These are phyloP conservation scores for Scutellaria barbata DNA, from an alignment of 257 asterid genomes.

Conservation along the genomic window DNA sequence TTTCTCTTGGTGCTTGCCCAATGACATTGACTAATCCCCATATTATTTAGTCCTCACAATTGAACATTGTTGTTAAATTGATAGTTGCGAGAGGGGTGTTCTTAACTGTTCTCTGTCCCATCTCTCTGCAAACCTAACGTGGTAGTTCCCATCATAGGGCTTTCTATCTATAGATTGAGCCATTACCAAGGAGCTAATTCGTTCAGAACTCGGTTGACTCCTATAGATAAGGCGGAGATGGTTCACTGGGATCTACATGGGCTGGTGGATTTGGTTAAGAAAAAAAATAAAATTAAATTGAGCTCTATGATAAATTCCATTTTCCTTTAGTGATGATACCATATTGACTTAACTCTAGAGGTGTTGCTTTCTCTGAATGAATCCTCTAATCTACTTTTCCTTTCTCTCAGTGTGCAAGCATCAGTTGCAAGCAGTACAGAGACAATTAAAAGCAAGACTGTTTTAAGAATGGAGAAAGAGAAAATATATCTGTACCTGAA, in stretches of 20 bases:
- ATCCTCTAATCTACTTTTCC: constrained; percentile 21
- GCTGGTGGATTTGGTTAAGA: background rate
- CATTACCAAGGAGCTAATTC: too few relatives aligned
- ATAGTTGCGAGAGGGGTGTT: background rate
- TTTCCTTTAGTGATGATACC: constrained; percentile 9
- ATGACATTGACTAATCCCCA: constrained; percentile 13
- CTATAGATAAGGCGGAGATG: too few relatives aligned
- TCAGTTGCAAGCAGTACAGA: constrained; percentile 92
- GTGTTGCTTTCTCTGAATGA: constrained; percentile 23
- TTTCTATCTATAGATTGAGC: too few relatives aligned
- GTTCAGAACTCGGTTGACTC: too few relatives aligned
- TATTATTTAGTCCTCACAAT: constrained; percentile 12
- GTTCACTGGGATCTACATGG: constrained; percentile 8
- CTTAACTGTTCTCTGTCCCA: constrained; percentile 1
- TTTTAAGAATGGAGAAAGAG: constrained; percentile 85
- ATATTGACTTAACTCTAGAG: constrained; percentile 24
- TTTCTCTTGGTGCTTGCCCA: constrained; percentile 21
- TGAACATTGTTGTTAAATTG: background rate
- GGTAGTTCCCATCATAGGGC: too few relatives aligned
- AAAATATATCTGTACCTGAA: constrained; percentile 75
- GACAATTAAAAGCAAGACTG: constrained; percentile 72
- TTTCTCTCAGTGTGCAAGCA: constrained; percentile 84
- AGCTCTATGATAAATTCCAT: constrained; percentile 24
- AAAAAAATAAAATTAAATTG: background rate
- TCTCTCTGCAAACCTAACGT: too few relatives aligned